phyloP scores from a whole-genome alignment of 352 stramenopile genomes.

The Globisporangium camurandrum region DNA sequence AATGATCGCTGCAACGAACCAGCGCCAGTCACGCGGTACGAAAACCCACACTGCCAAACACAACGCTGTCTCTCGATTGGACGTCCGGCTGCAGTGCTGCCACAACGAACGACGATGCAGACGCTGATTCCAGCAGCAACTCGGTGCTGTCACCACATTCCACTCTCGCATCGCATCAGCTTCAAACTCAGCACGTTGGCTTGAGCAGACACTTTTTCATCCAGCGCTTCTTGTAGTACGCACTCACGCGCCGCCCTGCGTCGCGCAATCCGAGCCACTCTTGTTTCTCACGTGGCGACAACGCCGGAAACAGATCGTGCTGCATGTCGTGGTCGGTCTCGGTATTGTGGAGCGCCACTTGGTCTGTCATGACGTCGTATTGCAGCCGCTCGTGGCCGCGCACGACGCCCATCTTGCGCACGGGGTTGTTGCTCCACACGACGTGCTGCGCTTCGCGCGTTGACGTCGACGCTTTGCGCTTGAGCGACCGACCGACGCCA shows the following conservation, averaged over 20 bases:
- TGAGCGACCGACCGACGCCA: constrained; percentile 31
- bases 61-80: too few species aligned
- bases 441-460: too few species aligned
- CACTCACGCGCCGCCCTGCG: constrained; percentile 27
- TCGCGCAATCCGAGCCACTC: constrained; percentile 14
- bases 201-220: constrained; percentile 5
- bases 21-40: too few species aligned
- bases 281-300: constrained; percentile 12
- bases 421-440: constrained; percentile 54
- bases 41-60: too few species aligned
- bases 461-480: constrained; percentile 25
- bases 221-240: constrained; percentile 50
- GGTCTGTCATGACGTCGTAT: constrained; percentile 30
- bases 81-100: too few species aligned
- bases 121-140: too few species aligned
- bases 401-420: constrained; percentile 30
- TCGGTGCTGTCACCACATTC: too few species aligned
- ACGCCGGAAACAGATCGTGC: constrained; percentile 22
- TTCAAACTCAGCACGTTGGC: constrained; percentile 3
- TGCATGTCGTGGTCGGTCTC: constrained; percentile 29
- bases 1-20: too few species aligned
- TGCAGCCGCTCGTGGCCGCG: constrained; percentile 27
- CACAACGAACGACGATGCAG: too few species aligned
- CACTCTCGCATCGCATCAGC: too few species aligned
- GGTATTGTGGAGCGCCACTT: constrained; percentile 31